Percentiles rank a stretch among this genome's conserved stretches.
phyloP scores from a whole-genome alignment of 139 green algal genomes.

The Coelastrella sp. region DNA sequence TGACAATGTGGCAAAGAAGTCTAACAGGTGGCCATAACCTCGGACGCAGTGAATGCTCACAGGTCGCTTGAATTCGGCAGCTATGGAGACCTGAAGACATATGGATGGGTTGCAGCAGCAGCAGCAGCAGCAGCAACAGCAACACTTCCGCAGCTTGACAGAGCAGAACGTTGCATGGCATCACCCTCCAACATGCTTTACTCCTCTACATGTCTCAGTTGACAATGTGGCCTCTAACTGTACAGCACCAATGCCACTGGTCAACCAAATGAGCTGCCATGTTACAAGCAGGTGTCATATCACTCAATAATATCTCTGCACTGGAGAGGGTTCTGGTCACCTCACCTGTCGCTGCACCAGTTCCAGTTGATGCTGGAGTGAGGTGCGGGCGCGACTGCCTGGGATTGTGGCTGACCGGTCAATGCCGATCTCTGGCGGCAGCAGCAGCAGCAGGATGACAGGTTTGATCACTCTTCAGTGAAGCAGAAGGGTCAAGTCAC shows the following conservation, averaged over 20 bases:
- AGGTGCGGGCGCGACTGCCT: background rate
- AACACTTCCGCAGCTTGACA: background rate
- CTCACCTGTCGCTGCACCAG: conserved; percentile 35
- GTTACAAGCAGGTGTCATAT: too few relatives aligned
- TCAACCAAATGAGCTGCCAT: too few relatives aligned
- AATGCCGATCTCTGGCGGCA: conserved; percentile 33
- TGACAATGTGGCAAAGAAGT: conserved; percentile 30
- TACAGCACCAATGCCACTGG: too few relatives aligned
- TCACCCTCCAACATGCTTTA: too few relatives aligned
- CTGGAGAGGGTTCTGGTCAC: background rate
- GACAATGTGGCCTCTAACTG: too few relatives aligned
- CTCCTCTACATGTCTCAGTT: too few relatives aligned
- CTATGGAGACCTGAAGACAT: conserved; percentile 58
- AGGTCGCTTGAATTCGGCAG: conserved; percentile 57
- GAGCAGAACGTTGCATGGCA: background rate
- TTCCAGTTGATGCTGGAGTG: conserved; percentile 39
- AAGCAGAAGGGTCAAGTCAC: background rate
- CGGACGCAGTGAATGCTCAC: conserved; percentile 71
- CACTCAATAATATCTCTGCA: too few relatives aligned
- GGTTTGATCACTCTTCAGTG: background rate
- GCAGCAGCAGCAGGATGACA: background rate
- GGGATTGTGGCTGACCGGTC: conserved; percentile 31
- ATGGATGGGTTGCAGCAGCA: too few relatives aligned
- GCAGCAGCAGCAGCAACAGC: background rate
- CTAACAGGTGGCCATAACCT: conserved; percentile 56